Evolutionary conservation across 1,284 basidiomycete species (phyloP).

Genomic region (Pulveroboletus sp.): DNA sequence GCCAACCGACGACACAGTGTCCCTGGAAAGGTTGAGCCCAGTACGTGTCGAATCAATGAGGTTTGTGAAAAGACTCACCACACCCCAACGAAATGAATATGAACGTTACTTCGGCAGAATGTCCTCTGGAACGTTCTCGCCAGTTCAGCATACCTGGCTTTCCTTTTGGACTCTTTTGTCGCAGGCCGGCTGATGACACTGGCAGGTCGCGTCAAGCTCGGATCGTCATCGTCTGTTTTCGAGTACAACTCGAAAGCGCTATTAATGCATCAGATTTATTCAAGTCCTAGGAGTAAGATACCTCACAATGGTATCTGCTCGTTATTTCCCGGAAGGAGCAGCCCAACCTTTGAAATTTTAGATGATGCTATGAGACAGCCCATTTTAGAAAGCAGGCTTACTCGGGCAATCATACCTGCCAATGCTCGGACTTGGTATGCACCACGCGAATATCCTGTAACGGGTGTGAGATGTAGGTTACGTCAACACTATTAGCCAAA

Average conservation of each 20-base stretch:
- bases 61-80: constrained; percentile 29
- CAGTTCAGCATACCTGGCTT: constrained; percentile 6
- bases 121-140: constrained; percentile 30
- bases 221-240: constrained; percentile 21
- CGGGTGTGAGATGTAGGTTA: neutral
- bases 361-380: neutral
- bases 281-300: neutral
- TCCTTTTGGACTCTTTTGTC: constrained; percentile 17
- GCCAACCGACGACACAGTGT: constrained; percentile 41
- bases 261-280: neutral
- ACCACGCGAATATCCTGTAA: constrained; percentile 41
- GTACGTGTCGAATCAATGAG: neutral
- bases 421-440: constrained; percentile 43
- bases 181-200: constrained; percentile 17
- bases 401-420: constrained; percentile 40
- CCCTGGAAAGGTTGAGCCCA: constrained; percentile 20
- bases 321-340: constrained; percentile 39
- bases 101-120: constrained; percentile 29
- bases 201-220: constrained; percentile 5
- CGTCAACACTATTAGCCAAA: neutral
- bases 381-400: constrained; percentile 10
- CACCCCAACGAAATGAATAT: constrained; percentile 41
- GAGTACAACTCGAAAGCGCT: constrained; percentile 37
- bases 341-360: constrained; percentile 34
- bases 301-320: constrained; percentile 42